These are phyloP conservation scores for Trametes sanguinea DNA, from an alignment of 768 basidiomycete species.

Conservation along the genomic window DNA sequence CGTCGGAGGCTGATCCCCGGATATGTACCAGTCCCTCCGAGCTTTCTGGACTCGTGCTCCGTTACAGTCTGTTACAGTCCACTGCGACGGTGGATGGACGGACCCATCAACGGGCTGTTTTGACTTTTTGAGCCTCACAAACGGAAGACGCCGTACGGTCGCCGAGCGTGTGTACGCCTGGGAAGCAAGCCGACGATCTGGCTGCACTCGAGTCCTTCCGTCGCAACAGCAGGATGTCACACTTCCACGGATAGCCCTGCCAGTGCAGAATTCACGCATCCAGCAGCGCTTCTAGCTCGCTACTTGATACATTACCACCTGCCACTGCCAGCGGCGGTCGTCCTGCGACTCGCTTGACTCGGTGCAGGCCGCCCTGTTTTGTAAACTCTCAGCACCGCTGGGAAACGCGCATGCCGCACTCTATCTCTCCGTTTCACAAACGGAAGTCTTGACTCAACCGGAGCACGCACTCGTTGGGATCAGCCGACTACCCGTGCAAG, in stretches of 20 bases:
- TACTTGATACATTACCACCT: conserved; percentile 12
- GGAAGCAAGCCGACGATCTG: conserved; percentile 6
- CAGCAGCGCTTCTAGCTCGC: conserved; percentile 7
- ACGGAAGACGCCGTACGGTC: background rate
- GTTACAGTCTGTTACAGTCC: too few species aligned
- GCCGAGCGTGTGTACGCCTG: background rate
- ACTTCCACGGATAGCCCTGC: conserved; percentile 1
- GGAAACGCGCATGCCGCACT: conserved; percentile 8
- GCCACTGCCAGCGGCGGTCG: conserved; percentile 11
- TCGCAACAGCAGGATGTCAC: conserved; percentile 4
- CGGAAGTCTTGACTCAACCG: background rate
- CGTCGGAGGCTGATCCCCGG: too few species aligned
- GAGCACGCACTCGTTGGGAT: conserved; percentile 11
- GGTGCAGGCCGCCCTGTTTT: background rate
- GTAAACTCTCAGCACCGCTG: background rate
- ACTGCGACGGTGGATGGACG: too few species aligned
- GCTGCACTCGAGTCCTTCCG: background rate
- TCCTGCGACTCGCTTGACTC: conserved; percentile 4
- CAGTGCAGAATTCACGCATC: background rate
- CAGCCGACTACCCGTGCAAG: conserved; percentile 14
- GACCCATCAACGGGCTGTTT: too few species aligned
- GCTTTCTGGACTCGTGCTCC: too few species aligned
- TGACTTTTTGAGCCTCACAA: too few species aligned
- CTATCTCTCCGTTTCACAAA: conserved; percentile 10
- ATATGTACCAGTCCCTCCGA: too few species aligned